Conservation (phyloP, 1,139 yeast species). For the Saccharomycopsis hybrid region DNA sequence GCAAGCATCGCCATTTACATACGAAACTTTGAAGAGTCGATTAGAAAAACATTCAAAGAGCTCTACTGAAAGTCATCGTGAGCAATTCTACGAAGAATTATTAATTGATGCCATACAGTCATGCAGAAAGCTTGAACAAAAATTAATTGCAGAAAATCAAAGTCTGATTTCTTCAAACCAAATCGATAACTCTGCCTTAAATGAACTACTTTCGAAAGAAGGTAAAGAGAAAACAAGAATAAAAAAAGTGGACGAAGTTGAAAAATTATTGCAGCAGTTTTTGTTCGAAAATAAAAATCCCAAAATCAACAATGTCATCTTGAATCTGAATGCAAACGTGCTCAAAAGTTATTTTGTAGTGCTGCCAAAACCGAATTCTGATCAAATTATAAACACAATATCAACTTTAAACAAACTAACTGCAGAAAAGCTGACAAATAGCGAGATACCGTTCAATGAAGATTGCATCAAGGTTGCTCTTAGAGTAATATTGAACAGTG, state of each 20-base stretch:
- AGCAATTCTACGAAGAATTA: slow-evolving; percentile 5
- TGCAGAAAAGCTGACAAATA: background rate
- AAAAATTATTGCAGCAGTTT: slow-evolving; percentile 7
- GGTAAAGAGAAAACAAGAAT: background rate
- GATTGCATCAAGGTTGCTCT: slow-evolving; percentile 16
- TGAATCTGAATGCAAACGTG: slow-evolving; percentile 4
- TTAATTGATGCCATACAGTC: slow-evolving; percentile 11
- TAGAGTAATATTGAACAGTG: slow-evolving; percentile 17
- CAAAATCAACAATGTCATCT: slow-evolving; percentile 1
- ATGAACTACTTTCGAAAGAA: background rate
- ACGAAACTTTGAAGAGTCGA: slow-evolving; percentile 7
- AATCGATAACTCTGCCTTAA: background rate
- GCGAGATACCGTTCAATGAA: slow-evolving; percentile 4
- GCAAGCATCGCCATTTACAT: slow-evolving; percentile 12
- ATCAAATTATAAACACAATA: slow-evolving; percentile 6
- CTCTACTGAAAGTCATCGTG: background rate
- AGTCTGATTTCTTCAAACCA: background rate
- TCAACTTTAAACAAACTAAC: slow-evolving; percentile 1
- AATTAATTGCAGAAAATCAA: background rate
- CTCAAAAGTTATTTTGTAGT: slow-evolving; percentile 16
- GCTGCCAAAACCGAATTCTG: slow-evolving; percentile 15
- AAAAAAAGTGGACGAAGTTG: slow-evolving; percentile 1
- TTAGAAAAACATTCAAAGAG: slow-evolving; percentile 5
- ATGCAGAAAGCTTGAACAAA: slow-evolving; percentile 8
- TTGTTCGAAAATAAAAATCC: slow-evolving; percentile 8